A percentile compares a stretch with the other conserved stretches of the same genome.
phyloP scores from a whole-genome alignment of 306 rosid species.

The Myrica gale region DNA sequence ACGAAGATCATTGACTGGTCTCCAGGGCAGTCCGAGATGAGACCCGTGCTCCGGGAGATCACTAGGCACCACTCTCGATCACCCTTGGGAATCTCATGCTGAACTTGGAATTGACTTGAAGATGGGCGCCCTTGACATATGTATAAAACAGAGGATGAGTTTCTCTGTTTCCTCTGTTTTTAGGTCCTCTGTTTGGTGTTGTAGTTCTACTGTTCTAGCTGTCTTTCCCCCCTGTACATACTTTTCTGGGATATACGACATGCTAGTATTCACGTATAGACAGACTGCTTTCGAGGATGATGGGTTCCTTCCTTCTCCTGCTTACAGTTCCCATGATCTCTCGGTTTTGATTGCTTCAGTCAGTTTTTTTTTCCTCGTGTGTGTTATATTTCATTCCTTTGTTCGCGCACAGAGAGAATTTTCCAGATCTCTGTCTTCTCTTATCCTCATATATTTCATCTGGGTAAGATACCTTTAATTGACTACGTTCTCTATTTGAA shows the following conservation, averaged over 20 bases:
- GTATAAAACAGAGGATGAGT: neutral
- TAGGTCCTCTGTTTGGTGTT: neutral
- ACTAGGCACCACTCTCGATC: slow-evolving; percentile 64
- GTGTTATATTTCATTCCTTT: neutral
- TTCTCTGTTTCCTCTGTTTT: neutral
- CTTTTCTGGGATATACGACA: neutral
- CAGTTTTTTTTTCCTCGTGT: neutral
- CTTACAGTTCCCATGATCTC: neutral
- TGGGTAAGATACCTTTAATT: too few relatives aligned
- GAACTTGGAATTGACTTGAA: slow-evolving; percentile 14
- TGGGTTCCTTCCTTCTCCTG: neutral
- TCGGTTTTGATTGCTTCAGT: neutral
- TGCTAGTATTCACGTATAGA: neutral
- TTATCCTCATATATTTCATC: too few relatives aligned
- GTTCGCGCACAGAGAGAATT: neutral
- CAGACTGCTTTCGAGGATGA: slow-evolving; percentile 1
- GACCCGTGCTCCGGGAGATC: slow-evolving; percentile 48
- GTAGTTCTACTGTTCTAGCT: neutral
- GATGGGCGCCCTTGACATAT: neutral
- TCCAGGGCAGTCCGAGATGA: slow-evolving; percentile 55
- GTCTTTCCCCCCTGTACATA: neutral
- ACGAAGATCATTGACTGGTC: slow-evolving; percentile 52
- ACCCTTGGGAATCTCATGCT: slow-evolving; percentile 65
- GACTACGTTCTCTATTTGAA: too few relatives aligned
- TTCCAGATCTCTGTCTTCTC: too few relatives aligned